phyloP scores from a whole-genome alignment of 345 rosid genomes.

The Cardamine resedifolia region DNA sequence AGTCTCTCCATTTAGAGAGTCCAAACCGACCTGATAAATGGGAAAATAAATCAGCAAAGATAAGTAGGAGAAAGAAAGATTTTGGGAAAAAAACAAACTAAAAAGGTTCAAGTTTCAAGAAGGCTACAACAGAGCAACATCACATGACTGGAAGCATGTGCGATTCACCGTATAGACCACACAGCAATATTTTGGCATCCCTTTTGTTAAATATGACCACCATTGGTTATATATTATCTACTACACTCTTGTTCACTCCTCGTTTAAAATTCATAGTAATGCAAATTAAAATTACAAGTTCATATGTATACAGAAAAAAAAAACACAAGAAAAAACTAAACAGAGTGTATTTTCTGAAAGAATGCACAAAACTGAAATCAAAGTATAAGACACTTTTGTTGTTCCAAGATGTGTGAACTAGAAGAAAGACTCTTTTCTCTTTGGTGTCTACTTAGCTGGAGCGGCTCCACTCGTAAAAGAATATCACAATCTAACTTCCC shows the following conservation, averaged over 20 bases:
- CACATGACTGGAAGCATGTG: slow-evolving; percentile 33
- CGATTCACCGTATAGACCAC: neutral
- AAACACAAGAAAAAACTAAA: neutral
- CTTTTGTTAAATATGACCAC: neutral
- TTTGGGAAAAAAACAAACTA: neutral
- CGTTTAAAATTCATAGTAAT: neutral
- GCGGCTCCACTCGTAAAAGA: no score
- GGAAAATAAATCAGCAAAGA: slow-evolving; percentile 2
- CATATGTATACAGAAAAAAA: neutral
- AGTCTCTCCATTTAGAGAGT: neutral
- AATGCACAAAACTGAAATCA: neutral
- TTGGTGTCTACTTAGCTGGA: no score
- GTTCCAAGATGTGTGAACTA: neutral
- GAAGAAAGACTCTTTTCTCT: neutral
- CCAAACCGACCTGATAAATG: slow-evolving; percentile 12
- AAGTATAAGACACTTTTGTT: neutral
- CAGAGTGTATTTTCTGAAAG: neutral
- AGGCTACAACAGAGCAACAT: slow-evolving; percentile 23
- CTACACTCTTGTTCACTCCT: neutral
- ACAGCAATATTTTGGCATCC: neutral
- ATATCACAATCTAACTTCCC: no score
- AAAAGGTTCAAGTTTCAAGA: slow-evolving; percentile 33
- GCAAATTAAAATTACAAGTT: neutral
- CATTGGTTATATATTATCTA: no score
- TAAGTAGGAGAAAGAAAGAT: neutral